Percentiles rank a stretch among this genome's conserved stretches.
phyloP scores from a whole-genome alignment of 441 rosid genomes.

The Melastoma candidum region DNA sequence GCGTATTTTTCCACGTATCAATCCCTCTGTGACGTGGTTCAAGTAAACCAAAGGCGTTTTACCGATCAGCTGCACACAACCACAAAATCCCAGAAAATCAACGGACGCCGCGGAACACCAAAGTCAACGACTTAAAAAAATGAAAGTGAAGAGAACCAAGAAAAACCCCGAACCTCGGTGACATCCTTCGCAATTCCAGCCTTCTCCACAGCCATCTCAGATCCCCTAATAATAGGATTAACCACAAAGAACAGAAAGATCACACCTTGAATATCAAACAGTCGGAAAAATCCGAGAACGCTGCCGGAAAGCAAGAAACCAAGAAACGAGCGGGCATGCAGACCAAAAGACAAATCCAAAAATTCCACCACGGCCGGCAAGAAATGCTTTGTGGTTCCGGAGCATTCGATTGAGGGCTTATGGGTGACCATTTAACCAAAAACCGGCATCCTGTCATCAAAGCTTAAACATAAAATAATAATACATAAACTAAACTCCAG shows the following conservation, averaged over 20 bases:
- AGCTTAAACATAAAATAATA: too few species aligned
- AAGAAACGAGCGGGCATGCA: too few species aligned
- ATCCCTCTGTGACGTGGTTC: constrained; percentile 53
- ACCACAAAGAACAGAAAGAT: constrained; percentile 5
- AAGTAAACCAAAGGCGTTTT: constrained; percentile 76
- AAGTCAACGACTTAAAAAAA: not conserved
- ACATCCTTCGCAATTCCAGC: constrained; percentile 66
- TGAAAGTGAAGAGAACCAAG: constrained; percentile 1
- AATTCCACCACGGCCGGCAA: too few species aligned
- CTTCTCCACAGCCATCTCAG: constrained; percentile 37
- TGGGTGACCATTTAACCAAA: too few species aligned
- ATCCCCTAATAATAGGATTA: not conserved
- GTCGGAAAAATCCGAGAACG: too few species aligned
- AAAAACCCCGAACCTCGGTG: constrained; percentile 47
- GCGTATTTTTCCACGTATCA: constrained; percentile 18
- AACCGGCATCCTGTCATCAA: too few species aligned
- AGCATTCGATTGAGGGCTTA: too few species aligned
- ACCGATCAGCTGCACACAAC: constrained; percentile 48
- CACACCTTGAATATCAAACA: too few species aligned
- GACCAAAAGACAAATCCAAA: too few species aligned
- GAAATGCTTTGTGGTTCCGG: too few species aligned
- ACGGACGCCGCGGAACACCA: not conserved
- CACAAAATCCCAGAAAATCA: not conserved
- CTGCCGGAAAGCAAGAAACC: too few species aligned
- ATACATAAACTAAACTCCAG: too few species aligned